Base-by-base conservation (phyloP, 2,329 filamentous ascomycete species). In the Zymoseptoria ardabiliae region DNA sequence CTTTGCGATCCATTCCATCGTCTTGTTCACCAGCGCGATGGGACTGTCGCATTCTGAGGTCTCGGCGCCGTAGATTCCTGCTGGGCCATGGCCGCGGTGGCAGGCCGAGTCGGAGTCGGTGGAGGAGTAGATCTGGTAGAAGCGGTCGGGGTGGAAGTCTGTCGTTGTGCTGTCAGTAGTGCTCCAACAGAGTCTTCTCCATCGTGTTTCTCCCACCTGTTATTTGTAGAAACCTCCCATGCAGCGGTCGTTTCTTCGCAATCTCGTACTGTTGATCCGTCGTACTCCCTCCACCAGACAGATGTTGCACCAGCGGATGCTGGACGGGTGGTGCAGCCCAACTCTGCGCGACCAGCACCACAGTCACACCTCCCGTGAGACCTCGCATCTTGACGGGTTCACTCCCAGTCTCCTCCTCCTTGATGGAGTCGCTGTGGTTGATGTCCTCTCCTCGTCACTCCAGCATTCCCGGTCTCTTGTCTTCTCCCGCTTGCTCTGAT, bases 111-210 rank as follows among this genome's bases (percentile, higher is more conserved):
- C 81, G 66, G 84, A 80, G 45, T 82, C 79, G 51, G 89, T 89
- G 22, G 89, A 88, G 10, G 90, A 83, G 73, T 92, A 88, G 7
- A 83, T 75, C 74, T 90, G 87, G 80, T 97, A 99, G 75, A 90
- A 89, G 50, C 85, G 84, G 73, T 99, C 94, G 53, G 91, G 91
- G 70, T 99, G 94, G 68, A 97, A 83, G 76, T 99, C 94, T 96
- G 57, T 28, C 17, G 54, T 55, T 2, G 53, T 50, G 49, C 57
- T 54, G 57, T 58, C 50, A 58, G 50, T 25, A 20, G 10, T 49
- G 19, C 11, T 11, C 57, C 55, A 65, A 56, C 60, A 55, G 59
- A 55, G 55, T 62, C 56, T 58, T 57, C 59, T 60, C 17, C 54
- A n/a, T 3, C 9, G 7, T 23, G 17, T 48, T 10, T 10, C n/a